Evolutionary conservation across 805 yeast species (phyloP).

Genomic region (Starmerella bombi): DNA sequence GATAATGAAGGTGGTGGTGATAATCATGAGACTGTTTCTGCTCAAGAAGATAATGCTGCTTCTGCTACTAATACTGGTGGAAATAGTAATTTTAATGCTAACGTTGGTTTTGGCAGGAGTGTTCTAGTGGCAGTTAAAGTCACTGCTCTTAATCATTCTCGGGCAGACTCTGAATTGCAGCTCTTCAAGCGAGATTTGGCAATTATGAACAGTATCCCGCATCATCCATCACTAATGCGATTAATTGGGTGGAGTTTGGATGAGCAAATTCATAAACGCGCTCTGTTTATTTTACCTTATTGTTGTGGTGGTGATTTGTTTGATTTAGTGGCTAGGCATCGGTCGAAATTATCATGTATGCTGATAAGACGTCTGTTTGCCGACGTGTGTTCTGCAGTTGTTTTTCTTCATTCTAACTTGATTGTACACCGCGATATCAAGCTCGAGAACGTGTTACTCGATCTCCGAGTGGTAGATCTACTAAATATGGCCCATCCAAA

Average conservation of each 20-base stretch:
- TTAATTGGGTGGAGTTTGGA: slow-evolving; percentile 34
- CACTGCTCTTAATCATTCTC: slow-evolving; percentile 32
- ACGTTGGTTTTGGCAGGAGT: too few relatives aligned
- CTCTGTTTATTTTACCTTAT: slow-evolving; percentile 53
- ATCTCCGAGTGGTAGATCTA: slow-evolving; percentile 29
- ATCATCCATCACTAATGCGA: slow-evolving; percentile 59
- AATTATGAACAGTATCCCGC: slow-evolving; percentile 35
- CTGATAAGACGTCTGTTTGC: slow-evolving; percentile 51
- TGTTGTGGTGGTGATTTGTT: slow-evolving; percentile 79
- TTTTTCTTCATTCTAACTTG: slow-evolving; percentile 51
- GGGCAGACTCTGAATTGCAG: slow-evolving; percentile 42
- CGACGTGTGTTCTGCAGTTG: slow-evolving; percentile 57
- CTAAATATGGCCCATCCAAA: slow-evolving; percentile 16
- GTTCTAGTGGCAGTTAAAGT: slow-evolving; percentile 59
- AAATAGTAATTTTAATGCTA: too few relatives aligned
- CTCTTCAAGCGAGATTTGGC: slow-evolving; percentile 62
- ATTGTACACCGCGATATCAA: slow-evolving; percentile 88
- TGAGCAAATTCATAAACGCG: slow-evolving; percentile 24
- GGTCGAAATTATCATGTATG: slow-evolving; percentile 34
- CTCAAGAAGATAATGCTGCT: not conserved
- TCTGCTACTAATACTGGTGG: not conserved
- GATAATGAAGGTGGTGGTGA: not conserved
- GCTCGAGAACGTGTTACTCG: slow-evolving; percentile 62
- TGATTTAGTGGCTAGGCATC: slow-evolving; percentile 39
- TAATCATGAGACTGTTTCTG: not conserved